phyloP scores from a whole-genome alignment of 768 basidiomycete species.

The Mrakia blollopis region DNA sequence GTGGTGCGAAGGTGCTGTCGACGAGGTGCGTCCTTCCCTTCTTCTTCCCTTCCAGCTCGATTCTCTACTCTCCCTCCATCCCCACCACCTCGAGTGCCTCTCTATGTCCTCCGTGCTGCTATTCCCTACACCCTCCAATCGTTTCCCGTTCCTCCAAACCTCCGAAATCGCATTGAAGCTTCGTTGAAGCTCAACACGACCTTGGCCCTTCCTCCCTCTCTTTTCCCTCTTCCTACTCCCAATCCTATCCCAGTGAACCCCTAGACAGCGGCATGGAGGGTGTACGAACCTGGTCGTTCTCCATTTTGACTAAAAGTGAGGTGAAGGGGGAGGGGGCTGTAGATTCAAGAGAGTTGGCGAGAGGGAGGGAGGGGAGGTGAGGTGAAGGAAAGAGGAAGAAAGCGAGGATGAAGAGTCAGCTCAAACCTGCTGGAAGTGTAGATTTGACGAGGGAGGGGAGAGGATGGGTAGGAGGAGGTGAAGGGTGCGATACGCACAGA shows the following conservation, averaged over 20 bases:
- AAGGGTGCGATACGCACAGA: background rate
- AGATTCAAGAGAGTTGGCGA: background rate
- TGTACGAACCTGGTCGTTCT: conserved; percentile 31
- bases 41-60: background rate
- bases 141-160: too few relatives aligned
- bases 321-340: background rate
- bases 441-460: background rate
- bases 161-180: background rate
- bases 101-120: too few relatives aligned
- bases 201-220: background rate
- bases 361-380: conserved; percentile 11
- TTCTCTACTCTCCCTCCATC: background rate
- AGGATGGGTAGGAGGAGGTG: background rate
- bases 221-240: background rate
- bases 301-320: conserved; percentile 25
- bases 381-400: background rate
- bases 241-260: too few relatives aligned
- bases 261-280: background rate
- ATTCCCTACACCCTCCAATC: too few relatives aligned
- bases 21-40: background rate
- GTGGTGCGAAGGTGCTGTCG: background rate
- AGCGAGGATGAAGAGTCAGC: background rate
- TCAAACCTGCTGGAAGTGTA: background rate
- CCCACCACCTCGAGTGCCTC: background rate
- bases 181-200: background rate